A percentile compares a stretch with the other conserved stretches of the same genome.
Conservation (phyloP, 2,329 filamentous ascomycete species). For the Stagonosporopsis cucurbitacearum region DNA sequence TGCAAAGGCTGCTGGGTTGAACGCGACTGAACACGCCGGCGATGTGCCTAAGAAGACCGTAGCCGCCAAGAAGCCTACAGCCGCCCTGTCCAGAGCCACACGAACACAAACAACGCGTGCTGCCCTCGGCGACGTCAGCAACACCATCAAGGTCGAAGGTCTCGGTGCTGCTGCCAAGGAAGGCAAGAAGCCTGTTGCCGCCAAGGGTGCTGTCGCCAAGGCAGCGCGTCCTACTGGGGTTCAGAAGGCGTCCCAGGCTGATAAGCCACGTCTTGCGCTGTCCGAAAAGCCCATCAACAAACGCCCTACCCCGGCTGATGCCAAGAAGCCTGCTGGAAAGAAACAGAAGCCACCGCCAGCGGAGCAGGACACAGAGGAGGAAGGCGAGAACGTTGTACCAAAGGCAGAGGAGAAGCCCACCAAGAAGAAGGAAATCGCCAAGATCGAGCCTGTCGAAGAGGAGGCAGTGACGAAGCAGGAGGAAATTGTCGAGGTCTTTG, state of each 20-base stretch:
- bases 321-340: conserved; percentile 67
- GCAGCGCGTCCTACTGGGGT: conserved; percentile 78
- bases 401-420: conserved; percentile 60
- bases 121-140: conserved; percentile 93
- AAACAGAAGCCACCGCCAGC: conserved; percentile 67
- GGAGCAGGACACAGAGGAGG: conserved; percentile 44
- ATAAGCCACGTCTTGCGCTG: background rate
- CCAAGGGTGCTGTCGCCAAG: conserved; percentile 70
- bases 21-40: conserved; percentile 59
- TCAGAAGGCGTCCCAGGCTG: conserved; percentile 70
- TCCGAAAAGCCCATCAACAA: conserved; percentile 4
- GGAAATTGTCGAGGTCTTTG: conserved; percentile 34
- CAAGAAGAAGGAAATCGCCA: conserved; percentile 59
- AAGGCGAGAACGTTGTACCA: conserved; percentile 29
- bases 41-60: conserved; percentile 62
- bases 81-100: conserved; percentile 51
- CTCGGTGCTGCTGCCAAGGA: conserved; percentile 50
- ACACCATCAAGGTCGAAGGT: conserved; percentile 78
- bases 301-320: conserved; percentile 70
- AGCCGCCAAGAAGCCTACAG: conserved; percentile 53
- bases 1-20: conserved; percentile 77
- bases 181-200: conserved; percentile 73
- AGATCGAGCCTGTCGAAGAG: conserved; percentile 46
- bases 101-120: conserved; percentile 71
- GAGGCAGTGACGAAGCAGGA: conserved; percentile 23